Evolutionary conservation across 495 filamentous ascomycete species (phyloP).

Genomic region (Sabuloglossum arenarium): DNA sequence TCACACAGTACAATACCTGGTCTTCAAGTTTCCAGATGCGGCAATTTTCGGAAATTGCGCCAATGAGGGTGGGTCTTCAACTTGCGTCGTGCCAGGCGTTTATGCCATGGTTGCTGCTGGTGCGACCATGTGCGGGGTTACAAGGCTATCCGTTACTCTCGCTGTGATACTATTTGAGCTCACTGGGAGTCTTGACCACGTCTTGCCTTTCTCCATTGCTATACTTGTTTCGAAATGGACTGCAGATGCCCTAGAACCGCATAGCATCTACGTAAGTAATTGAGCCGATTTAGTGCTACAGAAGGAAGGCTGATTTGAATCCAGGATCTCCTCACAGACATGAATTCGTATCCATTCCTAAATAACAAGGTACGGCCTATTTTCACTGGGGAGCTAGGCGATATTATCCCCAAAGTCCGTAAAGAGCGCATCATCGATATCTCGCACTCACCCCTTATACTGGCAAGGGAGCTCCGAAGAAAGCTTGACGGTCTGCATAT

Average conservation of each 20-base stretch:
- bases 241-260: constrained; percentile 82
- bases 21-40: constrained; percentile 47
- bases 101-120: constrained; percentile 91
- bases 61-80: constrained; percentile 40
- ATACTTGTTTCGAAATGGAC: constrained; percentile 96
- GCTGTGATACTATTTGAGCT: constrained; percentile 92
- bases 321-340: constrained; percentile 80
- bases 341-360: constrained; percentile 93
- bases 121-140: constrained; percentile 95
- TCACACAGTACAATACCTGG: constrained; percentile 67
- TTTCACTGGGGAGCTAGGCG: constrained; percentile 65
- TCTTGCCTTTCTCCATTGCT: constrained; percentile 81
- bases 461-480: constrained; percentile 48
- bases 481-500: constrained; percentile 67
- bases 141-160: constrained; percentile 78
- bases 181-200: constrained; percentile 84
- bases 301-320: constrained; percentile 9
- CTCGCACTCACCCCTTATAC: constrained; percentile 50
- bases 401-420: constrained; percentile 60
- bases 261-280: constrained; percentile 66
- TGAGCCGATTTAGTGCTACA: not conserved
- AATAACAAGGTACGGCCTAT: constrained; percentile 83
- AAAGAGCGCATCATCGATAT: constrained; percentile 74
- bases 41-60: constrained; percentile 56
- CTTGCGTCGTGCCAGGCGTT: constrained; percentile 87